Base-by-base conservation (phyloP, 495 filamentous ascomycete genomes). In the Xylaria palmicola region DNA sequence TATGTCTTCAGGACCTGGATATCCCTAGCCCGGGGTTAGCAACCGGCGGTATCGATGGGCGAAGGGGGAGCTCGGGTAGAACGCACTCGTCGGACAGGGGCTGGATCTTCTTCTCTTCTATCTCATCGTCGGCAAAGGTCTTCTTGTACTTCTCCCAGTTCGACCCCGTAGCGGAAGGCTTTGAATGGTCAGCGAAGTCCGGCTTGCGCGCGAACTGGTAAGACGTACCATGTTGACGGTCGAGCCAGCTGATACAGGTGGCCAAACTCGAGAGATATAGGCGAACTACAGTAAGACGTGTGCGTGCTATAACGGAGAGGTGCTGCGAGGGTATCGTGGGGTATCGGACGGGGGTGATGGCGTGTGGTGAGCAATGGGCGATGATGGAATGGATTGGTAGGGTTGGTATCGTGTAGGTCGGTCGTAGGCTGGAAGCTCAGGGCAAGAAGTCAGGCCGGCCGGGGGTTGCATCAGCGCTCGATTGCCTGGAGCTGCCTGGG, bases 1-100 rank as follows among this genome's bases (percentile, higher is more conserved):
- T 98, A 98, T 60, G 93, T 98, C 81, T 98, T 98, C 53, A 98
- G 89, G 67, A 98, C 94, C 82, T 95, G 91, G 70, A 98, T 98
- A 79, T 98, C 94, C 77, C 93, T 98, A 70, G 58, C 29, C 40
- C 15, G 19, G 9, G n/a, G 72, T 79, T 58, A 80, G 74, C 64
- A 62, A 64, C 32, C 37, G 40, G 32, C 60, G 62, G 60, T 37
- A 29, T 45, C 6, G 41, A 24, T 4, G 17, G 15, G 40, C 17
- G 53, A 32, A 20, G 6, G 26, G 19, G 24, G n/a, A 32, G 56
- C 44, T 8, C 39, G 52, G 43, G 40, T 26, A 83, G 19, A 27
- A 34, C 90, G 68, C 81, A 98, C 93, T 96, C 93, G 81, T 97
- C 94, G 65, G 92, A 86, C 36, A 98, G 81, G 60, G 94, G 94